These are phyloP conservation scores for Aspergillus hancockii DNA, from an alignment of 495 filamentous ascomycete species.

Conservation along the genomic window DNA sequence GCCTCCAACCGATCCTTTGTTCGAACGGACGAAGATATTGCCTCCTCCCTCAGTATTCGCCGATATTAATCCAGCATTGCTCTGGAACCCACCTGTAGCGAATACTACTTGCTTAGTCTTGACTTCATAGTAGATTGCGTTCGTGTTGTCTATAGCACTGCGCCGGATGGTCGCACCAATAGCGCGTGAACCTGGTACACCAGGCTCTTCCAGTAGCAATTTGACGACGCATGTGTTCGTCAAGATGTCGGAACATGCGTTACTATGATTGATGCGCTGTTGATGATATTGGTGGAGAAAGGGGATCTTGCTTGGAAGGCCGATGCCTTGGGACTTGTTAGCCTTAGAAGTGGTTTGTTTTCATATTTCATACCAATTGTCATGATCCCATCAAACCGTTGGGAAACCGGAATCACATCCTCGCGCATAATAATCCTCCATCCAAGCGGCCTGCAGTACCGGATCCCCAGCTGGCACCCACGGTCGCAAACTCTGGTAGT, in stretches of 20 bases:
- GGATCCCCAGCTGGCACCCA: slow-evolving; percentile 30
- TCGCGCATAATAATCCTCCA: slow-evolving; percentile 31
- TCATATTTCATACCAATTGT: slow-evolving; percentile 24
- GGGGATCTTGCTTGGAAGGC: slow-evolving; percentile 28
- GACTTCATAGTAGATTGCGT: slow-evolving; percentile 16
- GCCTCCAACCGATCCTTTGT: slow-evolving; percentile 28
- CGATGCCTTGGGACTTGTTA: slow-evolving; percentile 20
- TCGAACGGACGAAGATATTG: slow-evolving; percentile 32
- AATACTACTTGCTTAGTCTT: slow-evolving; percentile 25
- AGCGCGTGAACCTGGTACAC: slow-evolving; percentile 20
- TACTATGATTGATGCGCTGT: slow-evolving; percentile 17
- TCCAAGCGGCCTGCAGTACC: slow-evolving; percentile 25
- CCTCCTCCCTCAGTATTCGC: slow-evolving; percentile 25
- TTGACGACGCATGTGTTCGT: slow-evolving; percentile 24
- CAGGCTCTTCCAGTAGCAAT: slow-evolving; percentile 22
- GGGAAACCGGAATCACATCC: slow-evolving; percentile 23
- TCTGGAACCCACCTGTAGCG: slow-evolving; percentile 31
- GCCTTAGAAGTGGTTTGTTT: neutral
- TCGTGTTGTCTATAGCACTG: neutral
- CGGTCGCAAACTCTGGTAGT: slow-evolving; percentile 23
- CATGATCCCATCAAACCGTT: slow-evolving; percentile 33
- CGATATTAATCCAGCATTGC: slow-evolving; percentile 19
- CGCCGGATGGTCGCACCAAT: slow-evolving; percentile 23
- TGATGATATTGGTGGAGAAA: slow-evolving; percentile 21
- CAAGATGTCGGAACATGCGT: slow-evolving; percentile 17